A percentile compares a stretch with the other conserved stretches of the same genome.
Evolutionary conservation across 1,284 basidiomycete species (phyloP).

Genomic region (Chalciporus sp.): DNA sequence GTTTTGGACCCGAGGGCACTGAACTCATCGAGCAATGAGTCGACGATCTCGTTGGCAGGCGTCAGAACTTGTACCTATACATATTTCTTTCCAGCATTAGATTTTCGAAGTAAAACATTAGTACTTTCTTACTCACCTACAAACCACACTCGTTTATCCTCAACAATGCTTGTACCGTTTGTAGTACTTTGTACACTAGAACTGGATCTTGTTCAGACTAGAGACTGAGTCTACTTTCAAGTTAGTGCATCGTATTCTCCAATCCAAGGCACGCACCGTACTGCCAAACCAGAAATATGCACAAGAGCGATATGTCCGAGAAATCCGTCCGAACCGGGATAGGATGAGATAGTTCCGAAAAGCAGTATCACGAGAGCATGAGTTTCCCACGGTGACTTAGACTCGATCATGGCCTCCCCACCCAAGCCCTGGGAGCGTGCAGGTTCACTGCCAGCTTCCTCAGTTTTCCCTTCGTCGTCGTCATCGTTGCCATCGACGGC

Average conservation of each 20-base stretch:
- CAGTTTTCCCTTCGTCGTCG: constrained; percentile 27
- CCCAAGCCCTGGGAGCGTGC: constrained; percentile 86
- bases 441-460: constrained; percentile 38
- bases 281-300: no score
- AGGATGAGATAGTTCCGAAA: no score
- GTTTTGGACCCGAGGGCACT: constrained; percentile 24
- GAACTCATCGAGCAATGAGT: constrained; percentile 16
- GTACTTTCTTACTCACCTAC: background rate
- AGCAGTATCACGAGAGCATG: background rate
- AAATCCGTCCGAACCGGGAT: no score
- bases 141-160: background rate
- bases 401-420: constrained; percentile 66
- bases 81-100: background rate
- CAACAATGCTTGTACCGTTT: background rate
- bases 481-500: constrained; percentile 16
- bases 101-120: no score
- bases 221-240: background rate
- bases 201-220: no score
- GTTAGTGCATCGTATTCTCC: background rate
- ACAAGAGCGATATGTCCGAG: no score
- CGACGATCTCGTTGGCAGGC: background rate
- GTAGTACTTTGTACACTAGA: no score
- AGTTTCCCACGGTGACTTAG: constrained; percentile 19
- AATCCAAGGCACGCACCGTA: background rate
- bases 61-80: background rate